Percentiles rank a stretch among this genome's conserved stretches.
Conservation (phyloP, 2,329 filamentous ascomycete species). For the Bimuria novae-zelandiae region DNA sequence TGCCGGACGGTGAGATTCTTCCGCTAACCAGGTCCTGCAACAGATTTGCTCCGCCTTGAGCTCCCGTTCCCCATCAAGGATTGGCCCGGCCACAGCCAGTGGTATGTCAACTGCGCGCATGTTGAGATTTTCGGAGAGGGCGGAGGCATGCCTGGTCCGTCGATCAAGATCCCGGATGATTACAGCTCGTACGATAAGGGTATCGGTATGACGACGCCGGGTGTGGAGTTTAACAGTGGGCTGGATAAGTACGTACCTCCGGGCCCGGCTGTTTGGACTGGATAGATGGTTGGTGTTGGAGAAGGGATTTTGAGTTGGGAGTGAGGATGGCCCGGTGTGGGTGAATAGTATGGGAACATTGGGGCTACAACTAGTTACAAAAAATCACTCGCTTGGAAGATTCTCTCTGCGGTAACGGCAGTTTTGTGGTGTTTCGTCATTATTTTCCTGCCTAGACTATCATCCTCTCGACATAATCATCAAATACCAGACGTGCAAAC, state of each 20-base stretch:
- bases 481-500: no score
- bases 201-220: slow-evolving; percentile 4
- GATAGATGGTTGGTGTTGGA: no score
- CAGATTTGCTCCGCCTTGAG: slow-evolving; percentile 16
- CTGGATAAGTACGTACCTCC: slow-evolving; percentile 10
- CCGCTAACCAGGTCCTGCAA: not conserved
- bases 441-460: no score
- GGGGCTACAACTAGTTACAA: no score
- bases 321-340: no score
- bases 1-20: not conserved
- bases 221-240: slow-evolving; percentile 4
- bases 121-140: slow-evolving; percentile 12
- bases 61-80: slow-evolving; percentile 8
- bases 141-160: slow-evolving; percentile 10
- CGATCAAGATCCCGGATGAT: slow-evolving; percentile 11
- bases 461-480: no score
- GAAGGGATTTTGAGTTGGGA: no score
- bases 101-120: slow-evolving; percentile 18
- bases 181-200: slow-evolving; percentile 10
- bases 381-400: no score
- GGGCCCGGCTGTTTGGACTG: slow-evolving; percentile 11
- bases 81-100: slow-evolving; percentile 14
- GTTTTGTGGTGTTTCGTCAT: no score
- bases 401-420: no score
- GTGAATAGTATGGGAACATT: no score